phyloP scores from a whole-genome alignment of 331 rosid genomes.

The Malus hybrid region DNA sequence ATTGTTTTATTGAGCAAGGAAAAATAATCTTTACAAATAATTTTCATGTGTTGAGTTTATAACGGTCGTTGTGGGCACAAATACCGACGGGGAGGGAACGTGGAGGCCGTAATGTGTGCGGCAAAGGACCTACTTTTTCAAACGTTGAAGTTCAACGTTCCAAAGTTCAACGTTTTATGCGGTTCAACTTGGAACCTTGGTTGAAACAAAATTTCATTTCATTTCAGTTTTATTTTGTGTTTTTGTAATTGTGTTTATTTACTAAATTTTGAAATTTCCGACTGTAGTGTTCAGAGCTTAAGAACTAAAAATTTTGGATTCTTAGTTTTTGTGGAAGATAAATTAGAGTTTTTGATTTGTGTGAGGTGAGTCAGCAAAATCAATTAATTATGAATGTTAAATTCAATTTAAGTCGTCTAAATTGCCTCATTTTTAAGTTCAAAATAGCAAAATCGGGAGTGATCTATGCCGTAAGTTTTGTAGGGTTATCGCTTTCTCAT shows the following conservation, averaged over 20 bases:
- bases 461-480: too few species aligned
- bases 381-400: rapidly evolving
- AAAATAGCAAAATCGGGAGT: too few species aligned
- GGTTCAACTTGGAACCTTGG: constrained; percentile 2
- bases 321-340: too few species aligned
- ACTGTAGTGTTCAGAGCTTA: too few species aligned
- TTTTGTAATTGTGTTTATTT: background rate
- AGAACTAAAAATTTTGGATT: too few species aligned
- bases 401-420: too few species aligned
- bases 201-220: background rate
- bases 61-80: background rate
- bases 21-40: too few species aligned
- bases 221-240: background rate
- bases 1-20: background rate
- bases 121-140: background rate
- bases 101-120: constrained; percentile 16
- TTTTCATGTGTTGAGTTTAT: background rate
- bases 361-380: too few species aligned
- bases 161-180: background rate
- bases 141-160: background rate
- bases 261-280: too few species aligned
- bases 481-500: too few species aligned
- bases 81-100: background rate
- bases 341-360: too few species aligned
- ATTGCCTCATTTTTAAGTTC: too few species aligned